Base-by-base conservation (phyloP, 768 basidiomycete genomes). In the Wakefieldia striispora region DNA sequence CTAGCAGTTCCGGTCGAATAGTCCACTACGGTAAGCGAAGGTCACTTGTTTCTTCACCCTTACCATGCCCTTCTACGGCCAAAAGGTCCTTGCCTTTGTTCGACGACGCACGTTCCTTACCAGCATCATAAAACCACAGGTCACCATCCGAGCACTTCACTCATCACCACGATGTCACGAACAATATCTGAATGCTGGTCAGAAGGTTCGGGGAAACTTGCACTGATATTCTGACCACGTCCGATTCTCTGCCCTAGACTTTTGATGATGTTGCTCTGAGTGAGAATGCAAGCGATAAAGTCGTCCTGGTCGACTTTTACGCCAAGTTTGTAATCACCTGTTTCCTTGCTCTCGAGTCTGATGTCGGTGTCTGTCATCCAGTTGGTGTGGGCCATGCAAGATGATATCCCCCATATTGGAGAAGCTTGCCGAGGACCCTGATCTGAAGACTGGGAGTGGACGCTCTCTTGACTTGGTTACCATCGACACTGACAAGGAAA, bases 321-420 rank as follows among this genome's bases (percentile, higher is more conserved):
- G 88, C 89, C 40, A 80, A 88, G 88, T 89, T 58, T 40, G 83
- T 74, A 21, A 38, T n/a, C 55, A 11, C 10, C 34, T 54, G 29
- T 39, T 42, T 27, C 40, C 21, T 20, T 12, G 35, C 31, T 44
- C 23, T 27, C 17, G 16, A 17, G 12, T 20, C 58, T 58, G 43
- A 57, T 38, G 4, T n/a, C n/a, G n/a, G 20, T 19, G 12, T 24
- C 10, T 47, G 33, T 42, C 38, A 5, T 33, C 27, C 49, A 91
- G 89, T 52, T 91, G 89, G 90, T 91, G 89, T 55, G 70, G 75
- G 7, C 89, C 89, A 34, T 92, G 89, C 71, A 84, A 78, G 56
- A 68, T 75, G 63, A 76, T 92, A 35, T 83, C 86, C 1, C 90
- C 90, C 21, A 67, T 87, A 45, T 70, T 92, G 20, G 73, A 86